Evolutionary conservation across 202 grass and related monocot species (phyloP).

Genomic region (Sporobolus alterniflorus): DNA sequence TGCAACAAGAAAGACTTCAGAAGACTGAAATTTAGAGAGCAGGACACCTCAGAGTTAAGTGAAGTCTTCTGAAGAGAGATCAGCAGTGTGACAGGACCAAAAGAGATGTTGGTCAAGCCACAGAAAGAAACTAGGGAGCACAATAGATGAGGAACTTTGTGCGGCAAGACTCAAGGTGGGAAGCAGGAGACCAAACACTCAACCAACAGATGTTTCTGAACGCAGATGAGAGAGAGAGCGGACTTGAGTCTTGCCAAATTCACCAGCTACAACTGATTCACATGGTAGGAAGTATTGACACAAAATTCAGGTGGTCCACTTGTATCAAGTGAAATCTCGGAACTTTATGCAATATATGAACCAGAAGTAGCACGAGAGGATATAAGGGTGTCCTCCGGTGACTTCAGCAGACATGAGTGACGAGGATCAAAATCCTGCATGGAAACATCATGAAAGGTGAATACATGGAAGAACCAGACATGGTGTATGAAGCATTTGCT

Average conservation of each 20-base stretch:
- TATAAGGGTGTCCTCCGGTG: conserved; percentile 51
- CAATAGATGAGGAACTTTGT: conserved; percentile 14
- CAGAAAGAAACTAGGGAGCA: not conserved
- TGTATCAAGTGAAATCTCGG: conserved; percentile 81
- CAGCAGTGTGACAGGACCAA: conserved; percentile 31
- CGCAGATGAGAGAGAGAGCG: conserved; percentile 41
- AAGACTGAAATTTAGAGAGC: conserved; percentile 14
- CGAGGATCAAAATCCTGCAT: conserved; percentile 57
- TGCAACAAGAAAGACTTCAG: conserved; percentile 30
- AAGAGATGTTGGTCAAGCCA: conserved; percentile 28
- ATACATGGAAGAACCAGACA: not conserved
- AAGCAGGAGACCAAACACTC: conserved; percentile 19
- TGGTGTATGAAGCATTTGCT: not conserved
- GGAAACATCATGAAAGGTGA: not conserved
- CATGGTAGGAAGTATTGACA: conserved; percentile 62
- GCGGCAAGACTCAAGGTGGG: conserved; percentile 57
- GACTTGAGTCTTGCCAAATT: conserved; percentile 60
- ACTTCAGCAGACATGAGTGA: conserved; percentile 85
- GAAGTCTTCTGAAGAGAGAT: conserved; percentile 23
- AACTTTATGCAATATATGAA: conserved; percentile 83
- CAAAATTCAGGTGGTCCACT: conserved; percentile 51
- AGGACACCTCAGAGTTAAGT: conserved; percentile 8
- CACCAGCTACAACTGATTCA: conserved; percentile 50
- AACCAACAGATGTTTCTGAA: conserved; percentile 25
- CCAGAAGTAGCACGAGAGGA: conserved; percentile 80